These are phyloP conservation scores for Posidonia oceanica DNA, from an alignment of 116 monocot species.

Conservation along the genomic window DNA sequence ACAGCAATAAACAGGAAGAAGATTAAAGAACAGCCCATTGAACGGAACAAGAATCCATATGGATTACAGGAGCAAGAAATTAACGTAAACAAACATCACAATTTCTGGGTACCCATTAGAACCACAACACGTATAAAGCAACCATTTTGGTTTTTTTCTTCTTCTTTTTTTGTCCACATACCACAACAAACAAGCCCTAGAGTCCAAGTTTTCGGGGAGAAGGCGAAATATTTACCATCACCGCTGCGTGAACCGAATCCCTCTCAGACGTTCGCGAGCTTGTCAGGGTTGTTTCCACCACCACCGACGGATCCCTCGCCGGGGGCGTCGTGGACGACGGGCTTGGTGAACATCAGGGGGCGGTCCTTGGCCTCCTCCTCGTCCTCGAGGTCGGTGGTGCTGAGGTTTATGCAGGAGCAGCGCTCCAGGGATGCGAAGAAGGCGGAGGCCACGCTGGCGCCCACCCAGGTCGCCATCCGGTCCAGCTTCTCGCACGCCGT, in stretches of 20 bases:
- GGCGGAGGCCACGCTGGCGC: conserved; percentile 40
- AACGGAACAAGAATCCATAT: no score
- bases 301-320: not conserved
- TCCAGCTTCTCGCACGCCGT: conserved; percentile 29
- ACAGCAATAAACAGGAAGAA: no score
- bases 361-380: conserved; percentile 37
- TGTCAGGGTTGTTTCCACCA: not conserved
- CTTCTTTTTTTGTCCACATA: not conserved
- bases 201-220: not conserved
- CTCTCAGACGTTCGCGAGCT: conserved; percentile 6
- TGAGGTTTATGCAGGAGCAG: conserved; percentile 57
- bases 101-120: not conserved
- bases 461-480: conserved; percentile 44
- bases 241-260: not conserved
- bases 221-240: not conserved
- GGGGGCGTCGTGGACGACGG: conserved; percentile 10
- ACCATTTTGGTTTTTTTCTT: not conserved
- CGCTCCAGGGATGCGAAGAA: conserved; percentile 71
- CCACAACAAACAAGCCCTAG: not conserved
- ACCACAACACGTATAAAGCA: not conserved
- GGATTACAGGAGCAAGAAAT: not conserved
- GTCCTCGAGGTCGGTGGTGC: conserved; percentile 41
- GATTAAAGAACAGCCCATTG: no score
- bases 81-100: not conserved
- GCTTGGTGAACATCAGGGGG: conserved; percentile 26